Percentiles rank a stretch among this genome's conserved stretches.
These are phyloP conservation scores for Chloropicon primus DNA, from an alignment of 139 green algal species.

Conservation along the genomic window DNA sequence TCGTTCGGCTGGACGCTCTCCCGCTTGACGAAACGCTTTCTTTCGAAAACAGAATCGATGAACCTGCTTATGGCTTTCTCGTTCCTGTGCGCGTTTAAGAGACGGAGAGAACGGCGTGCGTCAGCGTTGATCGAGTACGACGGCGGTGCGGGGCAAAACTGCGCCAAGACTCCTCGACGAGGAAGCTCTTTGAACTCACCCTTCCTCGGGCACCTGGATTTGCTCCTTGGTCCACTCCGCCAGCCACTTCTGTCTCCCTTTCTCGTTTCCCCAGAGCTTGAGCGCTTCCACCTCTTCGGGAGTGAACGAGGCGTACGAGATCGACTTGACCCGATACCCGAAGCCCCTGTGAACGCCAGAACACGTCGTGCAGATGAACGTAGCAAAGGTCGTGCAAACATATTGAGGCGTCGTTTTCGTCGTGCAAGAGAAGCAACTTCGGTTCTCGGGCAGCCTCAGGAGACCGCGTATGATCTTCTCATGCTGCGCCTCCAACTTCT, in stretches of 20 bases:
- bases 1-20: no score
- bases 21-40: not conserved
- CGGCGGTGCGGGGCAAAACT: no score
- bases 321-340: conserved; percentile 59
- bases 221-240: not conserved
- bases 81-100: not conserved
- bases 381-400: conserved; percentile 43
- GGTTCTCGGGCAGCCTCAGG: not conserved
- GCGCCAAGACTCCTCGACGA: no score
- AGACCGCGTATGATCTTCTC: not conserved
- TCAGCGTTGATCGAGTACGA: no score
- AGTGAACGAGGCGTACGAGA: conserved; percentile 62
- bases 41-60: not conserved
- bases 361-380: conserved; percentile 68
- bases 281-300: conserved; percentile 49
- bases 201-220: not conserved
- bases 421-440: not conserved
- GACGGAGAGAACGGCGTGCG: no score
- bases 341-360: conserved; percentile 59
- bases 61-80: not conserved
- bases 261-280: conserved; percentile 46
- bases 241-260: not conserved
- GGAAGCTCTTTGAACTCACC: not conserved
- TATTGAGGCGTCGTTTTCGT: conserved; percentile 39
- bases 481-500: not conserved